Evolutionary conservation across 495 filamentous ascomycete species (phyloP).

Genomic region (Penicillium cataractarum): DNA sequence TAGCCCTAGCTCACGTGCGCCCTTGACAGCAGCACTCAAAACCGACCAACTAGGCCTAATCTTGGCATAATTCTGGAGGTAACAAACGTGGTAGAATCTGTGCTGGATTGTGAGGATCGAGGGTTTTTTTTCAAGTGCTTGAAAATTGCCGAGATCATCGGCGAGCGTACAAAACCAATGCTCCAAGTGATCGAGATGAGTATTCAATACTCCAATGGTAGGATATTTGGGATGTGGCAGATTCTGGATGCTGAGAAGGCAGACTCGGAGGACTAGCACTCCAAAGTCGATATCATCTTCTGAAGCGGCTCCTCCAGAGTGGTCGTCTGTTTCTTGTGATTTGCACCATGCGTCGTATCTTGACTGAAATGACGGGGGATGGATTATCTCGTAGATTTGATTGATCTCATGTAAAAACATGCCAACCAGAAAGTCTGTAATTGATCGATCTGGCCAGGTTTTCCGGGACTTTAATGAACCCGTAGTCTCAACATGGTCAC

Average conservation of each 20-base stretch:
- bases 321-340: constrained; percentile 12
- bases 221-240: constrained; percentile 24
- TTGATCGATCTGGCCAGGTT: constrained; percentile 19
- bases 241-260: constrained; percentile 24
- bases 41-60: constrained; percentile 22
- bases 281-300: constrained; percentile 26
- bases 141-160: constrained; percentile 18
- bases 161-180: constrained; percentile 19
- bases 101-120: constrained; percentile 21
- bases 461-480: constrained; percentile 1
- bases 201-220: constrained; percentile 13
- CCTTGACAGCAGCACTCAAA: constrained; percentile 21
- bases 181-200: constrained; percentile 10
- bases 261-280: constrained; percentile 24
- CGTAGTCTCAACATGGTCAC: background rate
- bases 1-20: constrained; percentile 25
- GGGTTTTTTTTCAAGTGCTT: constrained; percentile 9
- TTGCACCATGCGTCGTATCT: constrained; percentile 22
- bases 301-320: background rate
- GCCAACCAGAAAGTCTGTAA: constrained; percentile 21
- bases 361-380: constrained; percentile 19
- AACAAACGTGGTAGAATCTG: constrained; percentile 20
- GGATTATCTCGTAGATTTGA: constrained; percentile 19
- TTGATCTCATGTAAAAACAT: constrained; percentile 26
- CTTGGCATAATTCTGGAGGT: constrained; percentile 19